Percentiles rank a stretch among this genome's conserved stretches.
Evolutionary conservation across 2,329 filamentous ascomycete species (phyloP).

Genomic region (Cladosporium sp.): DNA sequence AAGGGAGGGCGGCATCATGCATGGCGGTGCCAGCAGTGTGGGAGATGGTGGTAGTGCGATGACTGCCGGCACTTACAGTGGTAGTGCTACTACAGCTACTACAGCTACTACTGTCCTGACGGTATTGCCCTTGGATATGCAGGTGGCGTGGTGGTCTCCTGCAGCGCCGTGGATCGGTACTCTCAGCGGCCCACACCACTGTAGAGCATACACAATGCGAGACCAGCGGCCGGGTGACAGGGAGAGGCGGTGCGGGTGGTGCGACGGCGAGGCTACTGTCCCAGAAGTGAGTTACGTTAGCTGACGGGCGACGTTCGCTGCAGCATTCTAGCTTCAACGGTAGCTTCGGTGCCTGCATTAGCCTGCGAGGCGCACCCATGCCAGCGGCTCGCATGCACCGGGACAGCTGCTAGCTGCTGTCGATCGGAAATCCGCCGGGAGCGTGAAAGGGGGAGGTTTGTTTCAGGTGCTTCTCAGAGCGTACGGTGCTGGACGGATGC

Average conservation of each 20-base stretch:
- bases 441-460: conserved; percentile 13
- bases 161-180: conserved; percentile 10
- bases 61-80: neutral
- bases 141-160: conserved; percentile 5
- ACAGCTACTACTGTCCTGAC: neutral
- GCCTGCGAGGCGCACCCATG: neutral
- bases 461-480: conserved; percentile 8
- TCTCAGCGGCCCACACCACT: neutral
- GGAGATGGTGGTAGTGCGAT: neutral
- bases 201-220: neutral
- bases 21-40: neutral
- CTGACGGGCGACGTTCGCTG: conserved; percentile 4
- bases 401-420: neutral
- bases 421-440: neutral
- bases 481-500: neutral
- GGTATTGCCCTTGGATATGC: neutral
- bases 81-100: neutral
- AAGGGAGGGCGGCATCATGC: neutral
- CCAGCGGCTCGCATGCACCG: conserved; percentile 8
- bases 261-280: neutral
- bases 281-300: neutral
- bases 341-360: conserved; percentile 20
- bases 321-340: conserved; percentile 10
- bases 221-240: conserved; percentile 14
- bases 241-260: neutral